Conservation (phyloP, 805 yeast genomes). For the Sugiyamaella chiloensis region DNA sequence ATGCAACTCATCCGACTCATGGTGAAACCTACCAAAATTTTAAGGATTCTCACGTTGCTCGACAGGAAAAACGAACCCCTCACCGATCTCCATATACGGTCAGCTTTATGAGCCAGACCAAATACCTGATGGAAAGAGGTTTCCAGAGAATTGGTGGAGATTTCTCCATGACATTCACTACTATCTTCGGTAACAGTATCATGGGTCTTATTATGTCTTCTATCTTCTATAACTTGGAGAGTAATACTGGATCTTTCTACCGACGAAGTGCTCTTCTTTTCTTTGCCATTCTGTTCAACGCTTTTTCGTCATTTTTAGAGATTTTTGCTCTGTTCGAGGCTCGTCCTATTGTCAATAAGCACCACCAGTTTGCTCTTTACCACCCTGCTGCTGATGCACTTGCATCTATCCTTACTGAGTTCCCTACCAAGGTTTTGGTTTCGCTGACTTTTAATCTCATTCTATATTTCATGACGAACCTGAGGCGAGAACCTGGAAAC, state of each 20-base stretch:
- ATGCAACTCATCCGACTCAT: slow-evolving; percentile 23
- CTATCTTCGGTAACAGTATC: slow-evolving; percentile 43
- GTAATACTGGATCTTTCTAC: slow-evolving; percentile 51
- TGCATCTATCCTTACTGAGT: slow-evolving; percentile 57
- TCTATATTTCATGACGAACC: slow-evolving; percentile 52
- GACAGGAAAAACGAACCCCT: slow-evolving; percentile 33
- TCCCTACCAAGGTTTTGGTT: slow-evolving; percentile 48
- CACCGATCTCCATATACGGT: slow-evolving; percentile 41
- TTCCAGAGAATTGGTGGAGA: slow-evolving; percentile 55
- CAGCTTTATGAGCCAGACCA: slow-evolving; percentile 45
- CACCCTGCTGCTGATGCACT: slow-evolving; percentile 64
- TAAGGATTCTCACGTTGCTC: slow-evolving; percentile 29
- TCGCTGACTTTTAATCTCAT: slow-evolving; percentile 47
- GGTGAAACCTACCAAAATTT: slow-evolving; percentile 27
- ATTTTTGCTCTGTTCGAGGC: slow-evolving; percentile 43
- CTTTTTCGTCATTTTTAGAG: slow-evolving; percentile 45
- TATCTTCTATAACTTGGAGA: slow-evolving; percentile 49
- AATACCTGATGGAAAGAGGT: slow-evolving; percentile 46
- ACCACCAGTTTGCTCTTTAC: slow-evolving; percentile 54
- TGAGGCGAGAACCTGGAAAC: slow-evolving; percentile 50
- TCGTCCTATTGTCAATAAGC: slow-evolving; percentile 58
- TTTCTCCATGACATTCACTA: slow-evolving; percentile 43
- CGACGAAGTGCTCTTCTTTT: slow-evolving; percentile 61
- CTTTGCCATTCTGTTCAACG: slow-evolving; percentile 46
- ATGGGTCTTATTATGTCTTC: slow-evolving; percentile 60